Conservation (phyloP, 1,139 yeast species). For the Kazachstania sp. region DNA sequence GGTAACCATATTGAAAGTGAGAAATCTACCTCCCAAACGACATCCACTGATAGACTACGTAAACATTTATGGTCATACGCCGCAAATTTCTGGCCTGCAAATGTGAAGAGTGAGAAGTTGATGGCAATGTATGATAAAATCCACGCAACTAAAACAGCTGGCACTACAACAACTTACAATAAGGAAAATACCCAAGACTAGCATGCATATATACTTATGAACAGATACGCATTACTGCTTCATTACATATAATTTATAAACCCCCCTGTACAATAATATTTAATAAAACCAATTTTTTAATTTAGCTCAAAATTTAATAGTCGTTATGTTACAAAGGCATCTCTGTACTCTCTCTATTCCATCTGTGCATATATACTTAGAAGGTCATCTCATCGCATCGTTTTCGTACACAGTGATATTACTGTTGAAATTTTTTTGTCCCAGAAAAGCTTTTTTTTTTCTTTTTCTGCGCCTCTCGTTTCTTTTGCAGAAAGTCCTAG, state of each 20-base stretch:
- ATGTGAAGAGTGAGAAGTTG: slow-evolving; percentile 73
- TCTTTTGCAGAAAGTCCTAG: neutral
- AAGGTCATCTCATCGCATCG: no score
- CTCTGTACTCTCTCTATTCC: no score
- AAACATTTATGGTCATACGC: slow-evolving; percentile 90
- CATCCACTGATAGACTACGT: slow-evolving; percentile 22
- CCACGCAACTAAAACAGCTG: slow-evolving; percentile 17
- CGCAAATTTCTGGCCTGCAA: slow-evolving; percentile 86
- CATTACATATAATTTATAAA: neutral
- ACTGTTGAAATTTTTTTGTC: neutral
- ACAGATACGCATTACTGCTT: no score
- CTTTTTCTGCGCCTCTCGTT: neutral
- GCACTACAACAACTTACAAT: neutral
- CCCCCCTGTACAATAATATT: neutral
- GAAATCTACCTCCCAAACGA: slow-evolving; percentile 7
- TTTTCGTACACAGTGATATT: neutral
- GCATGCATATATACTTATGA: neutral
- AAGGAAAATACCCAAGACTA: neutral
- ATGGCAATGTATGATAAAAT: slow-evolving; percentile 76
- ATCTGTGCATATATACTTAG: no score
- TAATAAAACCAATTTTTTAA: no score
- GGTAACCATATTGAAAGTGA: slow-evolving; percentile 44
- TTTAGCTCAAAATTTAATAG: no score
- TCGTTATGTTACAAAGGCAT: no score
- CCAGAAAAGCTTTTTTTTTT: neutral